Conservation (phyloP, 257 asterid species). For the Jacaranda mimosifolia region DNA sequence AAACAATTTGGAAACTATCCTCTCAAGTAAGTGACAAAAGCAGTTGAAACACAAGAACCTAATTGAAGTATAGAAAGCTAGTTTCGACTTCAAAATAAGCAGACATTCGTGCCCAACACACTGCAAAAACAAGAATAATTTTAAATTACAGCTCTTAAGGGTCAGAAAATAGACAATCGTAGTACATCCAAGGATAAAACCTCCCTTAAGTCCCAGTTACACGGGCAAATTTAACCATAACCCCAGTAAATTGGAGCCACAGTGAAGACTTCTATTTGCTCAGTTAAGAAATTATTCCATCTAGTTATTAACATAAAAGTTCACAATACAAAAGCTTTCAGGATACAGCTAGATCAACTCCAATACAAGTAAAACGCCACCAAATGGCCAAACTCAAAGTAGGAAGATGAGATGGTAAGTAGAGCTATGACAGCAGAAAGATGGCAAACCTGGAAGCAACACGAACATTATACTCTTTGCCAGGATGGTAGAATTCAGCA, state of each 20-base stretch:
- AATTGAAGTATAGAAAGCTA: background rate
- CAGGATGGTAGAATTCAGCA: slow-evolving; percentile 76
- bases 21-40: background rate
- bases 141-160: slow-evolving; percentile 8
- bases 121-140: background rate
- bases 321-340: background rate
- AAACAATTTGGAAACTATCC: background rate
- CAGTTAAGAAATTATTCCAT: background rate
- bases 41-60: background rate
- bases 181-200: background rate
- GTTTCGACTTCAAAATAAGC: background rate
- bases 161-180: background rate
- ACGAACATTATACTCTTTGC: slow-evolving; percentile 68
- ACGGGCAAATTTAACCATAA: background rate
- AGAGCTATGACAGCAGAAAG: slow-evolving; percentile 28
- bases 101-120: background rate
- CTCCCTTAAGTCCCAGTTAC: too few relatives aligned
- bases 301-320: background rate
- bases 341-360: background rate
- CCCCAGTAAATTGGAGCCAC: background rate
- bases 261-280: background rate
- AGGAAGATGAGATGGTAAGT: background rate
- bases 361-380: slow-evolving; percentile 9
- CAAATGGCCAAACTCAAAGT: background rate
- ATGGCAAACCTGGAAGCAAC: slow-evolving; percentile 67